A percentile compares a stretch with the other conserved stretches of the same genome.
Conservation (phyloP, 2,329 filamentous ascomycete species). For the Tolypocladium ophioglossoides region DNA sequence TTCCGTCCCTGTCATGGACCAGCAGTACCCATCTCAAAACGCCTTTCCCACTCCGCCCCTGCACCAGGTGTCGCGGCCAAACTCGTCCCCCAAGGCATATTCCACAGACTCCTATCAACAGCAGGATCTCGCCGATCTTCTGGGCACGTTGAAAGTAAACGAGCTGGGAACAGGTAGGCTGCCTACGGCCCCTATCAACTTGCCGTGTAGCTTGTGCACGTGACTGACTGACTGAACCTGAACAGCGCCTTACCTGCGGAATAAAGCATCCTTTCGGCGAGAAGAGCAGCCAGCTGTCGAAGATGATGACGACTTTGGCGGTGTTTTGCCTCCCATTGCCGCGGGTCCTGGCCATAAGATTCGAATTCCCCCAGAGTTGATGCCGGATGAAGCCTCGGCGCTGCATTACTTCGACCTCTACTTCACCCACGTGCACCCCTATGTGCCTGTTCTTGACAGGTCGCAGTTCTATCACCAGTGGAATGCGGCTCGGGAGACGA, state of each 20-base stretch:
- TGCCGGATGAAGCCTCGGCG: constrained; percentile 78
- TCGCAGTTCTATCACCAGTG: constrained; percentile 79
- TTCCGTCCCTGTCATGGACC: constrained; percentile 38
- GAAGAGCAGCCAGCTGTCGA: constrained; percentile 56
- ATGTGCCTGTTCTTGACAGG: constrained; percentile 81
- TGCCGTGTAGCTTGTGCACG: background rate
- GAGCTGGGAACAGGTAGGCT: constrained; percentile 71
- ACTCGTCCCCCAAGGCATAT: constrained; percentile 37
- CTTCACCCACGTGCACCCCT: constrained; percentile 84
- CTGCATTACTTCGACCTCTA: constrained; percentile 83
- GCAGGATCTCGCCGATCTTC: constrained; percentile 64
- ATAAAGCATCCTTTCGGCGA: constrained; percentile 37
- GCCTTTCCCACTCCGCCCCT: constrained; percentile 44
- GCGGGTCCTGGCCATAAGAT: constrained; percentile 65
- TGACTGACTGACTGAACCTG: constrained; percentile 1
- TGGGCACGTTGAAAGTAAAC: constrained; percentile 81
- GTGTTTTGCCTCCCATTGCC: constrained; percentile 56
- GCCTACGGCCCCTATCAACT: background rate
- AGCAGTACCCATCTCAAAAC: constrained; percentile 35
- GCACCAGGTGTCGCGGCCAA: constrained; percentile 17
- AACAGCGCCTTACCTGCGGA: constrained; percentile 77
- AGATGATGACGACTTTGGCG: constrained; percentile 63
- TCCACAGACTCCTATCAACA: constrained; percentile 56
- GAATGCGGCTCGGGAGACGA: constrained; percentile 69
- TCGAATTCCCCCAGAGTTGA: constrained; percentile 82